Percentiles rank a stretch among this genome's conserved stretches.
phyloP scores from a whole-genome alignment of 179 eudicot genomes.

The Silene vulgaris region DNA sequence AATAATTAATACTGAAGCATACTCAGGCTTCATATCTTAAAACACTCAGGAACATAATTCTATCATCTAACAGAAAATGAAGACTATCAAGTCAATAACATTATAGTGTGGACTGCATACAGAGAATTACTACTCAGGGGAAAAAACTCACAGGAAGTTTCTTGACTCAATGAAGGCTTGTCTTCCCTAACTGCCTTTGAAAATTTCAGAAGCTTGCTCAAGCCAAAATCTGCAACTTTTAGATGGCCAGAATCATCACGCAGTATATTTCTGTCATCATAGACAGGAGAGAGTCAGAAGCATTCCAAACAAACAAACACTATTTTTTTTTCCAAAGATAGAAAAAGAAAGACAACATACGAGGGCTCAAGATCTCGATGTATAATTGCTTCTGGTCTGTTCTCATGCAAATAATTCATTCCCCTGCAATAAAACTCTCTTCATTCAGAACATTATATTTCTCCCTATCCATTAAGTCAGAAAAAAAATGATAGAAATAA shows the following conservation, averaged over 20 bases:
- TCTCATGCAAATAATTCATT: constrained; percentile 46
- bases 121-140: neutral
- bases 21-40: neutral
- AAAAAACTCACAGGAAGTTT: constrained; percentile 36
- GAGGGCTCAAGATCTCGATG: constrained; percentile 52
- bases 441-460: constrained; percentile 13
- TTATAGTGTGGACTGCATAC: neutral
- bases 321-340: neutral
- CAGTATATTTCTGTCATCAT: constrained; percentile 42
- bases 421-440: constrained; percentile 32
- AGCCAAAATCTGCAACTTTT: constrained; percentile 46
- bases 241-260: constrained; percentile 47
- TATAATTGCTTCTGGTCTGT: constrained; percentile 38
- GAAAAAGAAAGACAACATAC: constrained; percentile 27
- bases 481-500: neutral
- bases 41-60: neutral
- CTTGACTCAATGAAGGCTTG: constrained; percentile 29
- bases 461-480: neutral
- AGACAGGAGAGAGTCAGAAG: constrained; percentile 23
- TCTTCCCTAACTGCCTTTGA: constrained; percentile 33
- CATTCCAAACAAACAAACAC: neutral
- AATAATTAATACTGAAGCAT: neutral
- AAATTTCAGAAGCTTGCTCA: constrained; percentile 36
- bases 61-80: neutral
- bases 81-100: neutral